Base-by-base conservation (phyloP, 495 filamentous ascomycete genomes). In the Hypoxylon cercidicola region DNA sequence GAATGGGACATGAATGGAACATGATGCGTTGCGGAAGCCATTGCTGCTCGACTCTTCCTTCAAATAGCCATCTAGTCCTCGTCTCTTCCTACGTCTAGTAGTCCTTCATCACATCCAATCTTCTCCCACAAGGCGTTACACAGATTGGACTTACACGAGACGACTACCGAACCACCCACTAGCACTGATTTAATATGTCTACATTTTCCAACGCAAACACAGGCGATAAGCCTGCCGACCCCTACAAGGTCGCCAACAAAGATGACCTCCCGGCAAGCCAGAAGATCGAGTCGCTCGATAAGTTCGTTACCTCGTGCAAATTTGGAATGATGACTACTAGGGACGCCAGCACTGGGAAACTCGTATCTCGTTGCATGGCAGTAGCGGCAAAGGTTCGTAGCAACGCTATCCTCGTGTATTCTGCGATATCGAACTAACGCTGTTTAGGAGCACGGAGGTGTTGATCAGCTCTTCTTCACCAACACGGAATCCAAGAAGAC, bases 401-500 rank as follows among this genome's bases (percentile, higher is more conserved):
- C n/a, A 4, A 7, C 12, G 6, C 43, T 16, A 16, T 47, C 20
- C 30, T 15, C 35, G 32, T 21, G n/a, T 10, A 15, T 40, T 30
- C 9, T 10, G 19, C 21, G n/a, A 25, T 46, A 23, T 52, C n/a
- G 20, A 6, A 20, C 41, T 34, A 35, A 34, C 23, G 32, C 46
- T 6, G 10, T 7, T 19, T 18, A 93, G 90, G 88, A 94, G 77
- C 81, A 82, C 61, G 86, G 87, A 65, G 89, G 89, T 70, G 83
- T 94, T 41, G 93, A 97, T 75, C 86, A 96, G 52, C 83, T 97
- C 76, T 97, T 97, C 85, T 89, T 95, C 81, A 91, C 92, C 66
- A 97, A 97, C 80, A 92, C 91, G 60, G 90, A 94, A 73, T 93
- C 90, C 37, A 90, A 91, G 74, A 97, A 97, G 80, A 93, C 92